Base-by-base conservation (phyloP, 108 stramenopile genomes). In the Pseudonitzschia multistriata region DNA sequence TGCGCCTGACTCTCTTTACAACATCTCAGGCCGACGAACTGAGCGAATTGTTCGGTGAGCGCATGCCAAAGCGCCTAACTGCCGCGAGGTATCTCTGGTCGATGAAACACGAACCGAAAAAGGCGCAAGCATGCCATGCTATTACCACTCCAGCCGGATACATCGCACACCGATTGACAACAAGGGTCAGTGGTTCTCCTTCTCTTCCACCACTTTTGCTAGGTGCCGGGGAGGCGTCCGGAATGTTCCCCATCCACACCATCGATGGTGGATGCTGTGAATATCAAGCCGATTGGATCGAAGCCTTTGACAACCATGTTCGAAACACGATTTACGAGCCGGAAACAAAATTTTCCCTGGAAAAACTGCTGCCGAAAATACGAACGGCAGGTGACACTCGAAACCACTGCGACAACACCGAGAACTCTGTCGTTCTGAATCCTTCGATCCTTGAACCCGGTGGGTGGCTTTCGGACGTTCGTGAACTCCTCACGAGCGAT, bases 141-240 rank as follows among this genome's bases (percentile, higher is more conserved):
- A 70, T 83, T 0, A 83, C 79, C 0, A 83, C 82, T 5, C 82
- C 82, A 3, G 82, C 79, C 3, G 82, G 82, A n/a, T 83, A 72
- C 62, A 62, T 77, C 14, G 42, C 71, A 3, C 73, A 62, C 50
- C 53, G 68, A 37, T 57, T 83, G 68, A 79, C 79, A 3, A 0
- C 33, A 59, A 37, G 31, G 17, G 19, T 53, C 52, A 5, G n/a
- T n/a, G n/a, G n/a, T n/a, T n/a, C n/a, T n/a, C n/a, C n/a, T n/a
- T 29, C 65, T 0, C 22, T 7, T 0, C 17, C 49, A 30, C 0
- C 34, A 7, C 34, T 33, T 7, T 3, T 37, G 5, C 55, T 83
- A 54, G 82, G 82, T 4, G 70, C 77, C 34, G 82, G 82, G 1
- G 82, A 83, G 52, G 79, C 82, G 1, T 64, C 76, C 10, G 82